Evolutionary conservation across 192 early-diverging fungal genomes (phyloP), one percentile per base, ranked within the genome.

Genomic region (Backusella macrospora): DNA sequence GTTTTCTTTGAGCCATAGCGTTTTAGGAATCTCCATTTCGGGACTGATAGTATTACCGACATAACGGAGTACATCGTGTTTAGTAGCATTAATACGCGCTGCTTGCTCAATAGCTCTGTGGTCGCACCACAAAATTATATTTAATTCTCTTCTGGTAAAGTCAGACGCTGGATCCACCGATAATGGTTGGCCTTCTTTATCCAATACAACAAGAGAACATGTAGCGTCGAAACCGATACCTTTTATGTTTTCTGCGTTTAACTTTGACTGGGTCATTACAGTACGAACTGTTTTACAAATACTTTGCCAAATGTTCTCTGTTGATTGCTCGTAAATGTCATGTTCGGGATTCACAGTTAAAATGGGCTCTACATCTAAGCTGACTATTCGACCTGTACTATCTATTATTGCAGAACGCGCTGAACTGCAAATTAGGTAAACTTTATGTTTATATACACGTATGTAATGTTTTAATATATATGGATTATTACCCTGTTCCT

Each of bases 201-300:
- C 83, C 62, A 90, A 74, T 14, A 81, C 89, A 2, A 89, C 92
- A 6, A 94, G 75, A 10, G 88, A 90, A 75, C 93, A 94, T 1
- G 93, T 94, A 0, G 91, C 93, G 71, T 94, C 93, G 55, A 94
- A 92, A 3, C 93, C 93, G 26, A 94, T 80, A 6, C 92, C 90
- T 52, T 83, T 85, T 67, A 92, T 82, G 14, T 55, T 55, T 0
- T 52, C 34, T 3, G 80, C 48, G 16, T 73, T 65, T 6, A 90
- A 42, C 0, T 71, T 67, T 0, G 87, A 59, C 12, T 47, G 6
- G 3, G 75, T 49, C 16, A 89, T 40, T 5, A 83, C 86, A 1
- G 75, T 52, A 42, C 76, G 76, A 8, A 88, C 85, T 0, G 83
- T 80, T 37, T 62, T 70, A 62, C 81, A 85, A 43, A 89, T 84